Conservation (phyloP, 345 rosid genomes). For the Hibiscus syriacus region DNA sequence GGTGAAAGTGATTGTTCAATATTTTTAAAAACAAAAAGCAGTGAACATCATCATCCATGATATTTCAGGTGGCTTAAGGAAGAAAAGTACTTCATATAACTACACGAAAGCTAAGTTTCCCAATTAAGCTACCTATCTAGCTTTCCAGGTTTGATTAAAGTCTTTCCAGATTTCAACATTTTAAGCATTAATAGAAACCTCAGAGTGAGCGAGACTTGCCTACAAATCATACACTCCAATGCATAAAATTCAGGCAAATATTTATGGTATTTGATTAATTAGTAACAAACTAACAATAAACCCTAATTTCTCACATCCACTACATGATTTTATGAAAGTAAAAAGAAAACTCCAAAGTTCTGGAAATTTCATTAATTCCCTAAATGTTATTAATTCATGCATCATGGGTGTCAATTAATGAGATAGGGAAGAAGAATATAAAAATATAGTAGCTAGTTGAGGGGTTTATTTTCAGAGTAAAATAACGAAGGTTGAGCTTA, state of each 20-base stretch:
- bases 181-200: background rate
- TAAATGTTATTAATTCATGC: background rate
- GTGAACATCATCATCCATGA: background rate
- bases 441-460: background rate
- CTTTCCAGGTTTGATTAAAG: background rate
- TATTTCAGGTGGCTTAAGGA: background rate
- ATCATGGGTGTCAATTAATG: constrained; percentile 1
- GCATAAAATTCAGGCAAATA: background rate
- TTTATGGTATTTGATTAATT: background rate
- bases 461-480: background rate
- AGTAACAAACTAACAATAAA: background rate
- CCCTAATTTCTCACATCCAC: background rate
- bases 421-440: background rate
- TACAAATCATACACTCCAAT: background rate
- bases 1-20: constrained; percentile 10
- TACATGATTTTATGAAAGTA: background rate
- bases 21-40: constrained; percentile 1
- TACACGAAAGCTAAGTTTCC: constrained; percentile 21
- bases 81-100: constrained; percentile 7
- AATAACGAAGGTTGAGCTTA: constrained; percentile 9
- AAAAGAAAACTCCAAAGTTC: background rate
- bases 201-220: background rate
- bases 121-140: background rate
- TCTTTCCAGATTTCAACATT: background rate
- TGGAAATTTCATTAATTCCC: background rate